Evolutionary conservation across 306 rosid species (phyloP).

Genomic region (Canavalia gladiata): DNA sequence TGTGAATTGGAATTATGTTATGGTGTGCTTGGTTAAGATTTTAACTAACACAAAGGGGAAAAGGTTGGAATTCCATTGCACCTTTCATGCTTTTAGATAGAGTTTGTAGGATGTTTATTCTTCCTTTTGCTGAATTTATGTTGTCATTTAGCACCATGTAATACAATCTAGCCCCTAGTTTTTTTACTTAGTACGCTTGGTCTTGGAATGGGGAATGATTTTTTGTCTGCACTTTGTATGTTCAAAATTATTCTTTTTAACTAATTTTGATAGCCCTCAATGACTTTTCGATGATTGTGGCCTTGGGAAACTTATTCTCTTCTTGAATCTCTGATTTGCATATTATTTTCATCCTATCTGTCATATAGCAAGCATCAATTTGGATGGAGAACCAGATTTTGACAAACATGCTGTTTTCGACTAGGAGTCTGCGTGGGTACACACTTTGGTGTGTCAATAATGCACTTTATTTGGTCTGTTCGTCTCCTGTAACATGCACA

Average conservation of each 20-base stretch:
- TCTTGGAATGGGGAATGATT: slow-evolving; percentile 4
- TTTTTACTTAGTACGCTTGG: neutral
- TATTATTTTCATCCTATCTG: neutral
- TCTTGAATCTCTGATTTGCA: slow-evolving; percentile 21
- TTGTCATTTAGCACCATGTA: neutral
- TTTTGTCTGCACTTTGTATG: slow-evolving; percentile 15
- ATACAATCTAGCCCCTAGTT: neutral
- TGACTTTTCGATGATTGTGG: neutral
- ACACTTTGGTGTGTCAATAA: slow-evolving; percentile 12
- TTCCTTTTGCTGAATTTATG: neutral
- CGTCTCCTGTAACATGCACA: slow-evolving; percentile 33
- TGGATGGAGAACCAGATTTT: slow-evolving; percentile 61
- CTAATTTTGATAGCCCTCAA: neutral
- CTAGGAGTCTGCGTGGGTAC: slow-evolving; percentile 59
- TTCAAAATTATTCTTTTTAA: neutral
- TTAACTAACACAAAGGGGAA: neutral
- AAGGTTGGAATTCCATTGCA: neutral
- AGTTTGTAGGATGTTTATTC: slow-evolving; percentile 9
- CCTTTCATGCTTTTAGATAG: slow-evolving; percentile 22
- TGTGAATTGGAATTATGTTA: slow-evolving; percentile 3
- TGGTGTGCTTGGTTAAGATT: neutral
- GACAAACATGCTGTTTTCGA: slow-evolving; percentile 67
- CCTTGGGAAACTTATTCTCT: slow-evolving; percentile 5
- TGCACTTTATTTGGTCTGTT: slow-evolving; percentile 15
- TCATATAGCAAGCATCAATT: slow-evolving; percentile 52